Base-by-base conservation (phyloP, 2,329 filamentous ascomycete species). In the Cladophialophora carrionii region DNA sequence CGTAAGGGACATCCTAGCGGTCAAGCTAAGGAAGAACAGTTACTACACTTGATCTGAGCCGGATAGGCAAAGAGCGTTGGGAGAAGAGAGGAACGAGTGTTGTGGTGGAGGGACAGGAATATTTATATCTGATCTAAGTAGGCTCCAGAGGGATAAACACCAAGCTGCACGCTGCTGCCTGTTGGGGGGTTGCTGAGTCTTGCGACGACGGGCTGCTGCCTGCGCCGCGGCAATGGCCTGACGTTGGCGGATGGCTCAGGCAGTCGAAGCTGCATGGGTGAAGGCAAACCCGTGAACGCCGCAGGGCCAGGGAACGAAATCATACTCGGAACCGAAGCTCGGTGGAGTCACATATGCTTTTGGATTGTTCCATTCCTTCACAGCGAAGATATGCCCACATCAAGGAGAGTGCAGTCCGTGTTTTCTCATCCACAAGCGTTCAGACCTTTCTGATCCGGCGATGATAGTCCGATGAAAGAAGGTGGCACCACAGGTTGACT, bases 1-100 rank as follows among this genome's bases (percentile, higher is more conserved):
- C 48, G 48, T 51, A 29, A 26, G 85, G 87, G 83, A 83, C 84
- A 85, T 92, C 90, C 89, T 89, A 92, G 90, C 89, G 88, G 92
- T 92, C 92, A 93, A 92, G 92, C 90, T 93, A 88, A 91, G 90
- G 48, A 92, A 92, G 90, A 92, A 92, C 89, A 91, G 89, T 90
- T 91, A 91, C 89, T 92, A 91, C 88, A 92, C 88, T 91, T 91
- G 89, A 92, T 92, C 89, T 91, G 78, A 73, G 80, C 81, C 79
- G 78, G 83, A 83, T 20, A 51, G 41, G 46, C 49, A 51, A 60
- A 62, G 57, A 26, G 53, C 34, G 46, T n/a, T 54, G 52, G 17
- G 8, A 34, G 52, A 54, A 34, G 29, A 34, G 31, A 54, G 31
- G 29, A 26, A 34, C 3, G 29, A 10, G 12, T 3, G 3, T 31